A percentile compares a stretch with the other conserved stretches of the same genome.
Evolutionary conservation across 2,329 filamentous ascomycete genomes (phyloP).

Genomic region (Arthrobotrys sinensis): DNA sequence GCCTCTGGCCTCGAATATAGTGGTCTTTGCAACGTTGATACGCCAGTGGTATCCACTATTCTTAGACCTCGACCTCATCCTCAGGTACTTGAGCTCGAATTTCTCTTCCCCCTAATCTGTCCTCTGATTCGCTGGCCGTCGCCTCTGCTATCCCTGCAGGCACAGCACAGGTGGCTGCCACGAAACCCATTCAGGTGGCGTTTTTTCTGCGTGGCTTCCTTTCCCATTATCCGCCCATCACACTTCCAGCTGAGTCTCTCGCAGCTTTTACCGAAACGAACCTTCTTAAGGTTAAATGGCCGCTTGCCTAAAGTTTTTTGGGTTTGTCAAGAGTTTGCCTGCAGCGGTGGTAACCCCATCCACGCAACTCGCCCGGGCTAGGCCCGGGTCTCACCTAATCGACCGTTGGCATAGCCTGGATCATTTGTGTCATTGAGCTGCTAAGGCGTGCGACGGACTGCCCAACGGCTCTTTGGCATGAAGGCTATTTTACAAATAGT

Average conservation of each 20-base stretch:
- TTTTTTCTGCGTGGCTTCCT: constrained; percentile 17
- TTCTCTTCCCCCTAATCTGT: constrained; percentile 14
- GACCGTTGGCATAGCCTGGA: constrained; percentile 31
- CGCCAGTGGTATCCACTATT: constrained; percentile 33
- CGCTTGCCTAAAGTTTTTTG: constrained; percentile 15
- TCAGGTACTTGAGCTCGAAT: constrained; percentile 36
- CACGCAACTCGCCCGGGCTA: constrained; percentile 36
- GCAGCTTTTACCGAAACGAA: constrained; percentile 26
- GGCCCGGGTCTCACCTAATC: constrained; percentile 28
- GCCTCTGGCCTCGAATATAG: not conserved
- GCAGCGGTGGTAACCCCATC: constrained; percentile 13
- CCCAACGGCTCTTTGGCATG: constrained; percentile 6
- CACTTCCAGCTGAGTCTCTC: constrained; percentile 19
- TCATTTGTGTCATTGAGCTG: constrained; percentile 4
- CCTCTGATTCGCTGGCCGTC: constrained; percentile 37
- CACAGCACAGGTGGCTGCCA: constrained; percentile 5
- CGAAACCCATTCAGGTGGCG: constrained; percentile 18
- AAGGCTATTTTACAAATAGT: constrained; percentile 43
- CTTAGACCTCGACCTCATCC: constrained; percentile 29
- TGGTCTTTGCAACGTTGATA: not conserved
- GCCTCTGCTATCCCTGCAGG: constrained; percentile 36
- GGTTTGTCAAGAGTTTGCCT: constrained; percentile 19
- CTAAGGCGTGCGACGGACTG: not conserved
- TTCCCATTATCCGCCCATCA: constrained; percentile 5
- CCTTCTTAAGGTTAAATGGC: constrained; percentile 6